Percentiles rank a stretch among this genome's conserved stretches.
Evolutionary conservation across 495 filamentous ascomycete genomes (phyloP).

Genomic region (Geopyxis carbonaria): DNA sequence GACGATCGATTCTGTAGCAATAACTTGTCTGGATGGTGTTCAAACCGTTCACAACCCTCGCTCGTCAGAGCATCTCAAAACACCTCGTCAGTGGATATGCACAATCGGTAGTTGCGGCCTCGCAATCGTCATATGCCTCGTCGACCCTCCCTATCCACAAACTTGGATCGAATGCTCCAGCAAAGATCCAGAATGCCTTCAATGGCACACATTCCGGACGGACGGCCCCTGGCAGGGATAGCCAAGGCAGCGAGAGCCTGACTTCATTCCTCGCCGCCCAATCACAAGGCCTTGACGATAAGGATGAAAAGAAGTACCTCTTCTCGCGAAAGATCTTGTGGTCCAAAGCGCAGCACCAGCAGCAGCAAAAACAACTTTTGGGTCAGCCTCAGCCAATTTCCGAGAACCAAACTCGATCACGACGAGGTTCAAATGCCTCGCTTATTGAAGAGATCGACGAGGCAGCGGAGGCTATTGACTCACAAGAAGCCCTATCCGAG

Average conservation of each 20-base stretch:
- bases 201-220: conserved; percentile 39
- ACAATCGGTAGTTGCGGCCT: conserved; percentile 89
- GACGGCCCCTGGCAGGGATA: conserved; percentile 59
- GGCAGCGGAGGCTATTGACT: conserved; percentile 7
- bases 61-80: conserved; percentile 92
- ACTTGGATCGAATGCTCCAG: conserved; percentile 31
- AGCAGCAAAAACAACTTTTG: conserved; percentile 19
- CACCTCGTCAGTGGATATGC: conserved; percentile 93
- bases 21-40: conserved; percentile 59
- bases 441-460: background rate
- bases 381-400: conserved; percentile 8
- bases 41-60: conserved; percentile 70
- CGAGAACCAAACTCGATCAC: conserved; percentile 11
- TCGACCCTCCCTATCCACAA: conserved; percentile 42
- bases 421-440: conserved; percentile 11
- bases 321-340: conserved; percentile 26
- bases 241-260: conserved; percentile 32
- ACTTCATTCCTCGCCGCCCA: conserved; percentile 19
- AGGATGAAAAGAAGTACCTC: conserved; percentile 23
- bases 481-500: background rate
- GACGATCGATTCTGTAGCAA: conserved; percentile 31
- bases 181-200: conserved; percentile 41
- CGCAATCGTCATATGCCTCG: conserved; percentile 74
- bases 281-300: conserved; percentile 14
- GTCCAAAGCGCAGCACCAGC: conserved; percentile 25